Evolutionary conservation across 2,329 filamentous ascomycete species (phyloP).

Genomic region (Xylariaceae sp.): DNA sequence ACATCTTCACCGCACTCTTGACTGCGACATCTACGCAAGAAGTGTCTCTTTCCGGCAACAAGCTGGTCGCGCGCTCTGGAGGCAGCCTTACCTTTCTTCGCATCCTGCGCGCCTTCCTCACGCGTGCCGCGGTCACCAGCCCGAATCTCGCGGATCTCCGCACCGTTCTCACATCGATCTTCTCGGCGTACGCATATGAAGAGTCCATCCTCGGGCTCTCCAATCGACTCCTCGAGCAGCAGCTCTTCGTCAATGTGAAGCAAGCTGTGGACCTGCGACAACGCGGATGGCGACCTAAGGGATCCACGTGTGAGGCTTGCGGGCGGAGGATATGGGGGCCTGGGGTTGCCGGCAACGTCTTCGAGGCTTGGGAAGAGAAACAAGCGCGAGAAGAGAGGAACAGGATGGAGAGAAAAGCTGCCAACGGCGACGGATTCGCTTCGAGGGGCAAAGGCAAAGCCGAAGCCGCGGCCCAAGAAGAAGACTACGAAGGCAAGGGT

Average conservation of each 20-base stretch:
- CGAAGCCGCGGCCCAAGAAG: conserved; percentile 6
- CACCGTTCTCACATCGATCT: conserved; percentile 80
- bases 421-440: neutral
- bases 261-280: conserved; percentile 71
- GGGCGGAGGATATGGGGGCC: conserved; percentile 83
- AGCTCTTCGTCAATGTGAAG: conserved; percentile 78
- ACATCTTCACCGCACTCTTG: conserved; percentile 83
- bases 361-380: conserved; percentile 74
- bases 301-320: conserved; percentile 85
- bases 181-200: conserved; percentile 93
- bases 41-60: conserved; percentile 24
- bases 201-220: conserved; percentile 82
- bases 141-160: conserved; percentile 85
- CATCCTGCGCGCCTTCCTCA: conserved; percentile 83
- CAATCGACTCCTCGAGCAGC: conserved; percentile 81
- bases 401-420: conserved; percentile 39
- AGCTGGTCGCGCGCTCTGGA: conserved; percentile 33
- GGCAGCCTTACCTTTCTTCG: conserved; percentile 76
- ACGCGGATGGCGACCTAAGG: conserved; percentile 82
- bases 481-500: conserved; percentile 25
- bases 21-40: conserved; percentile 61
- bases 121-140: conserved; percentile 73
- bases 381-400: conserved; percentile 43
- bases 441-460: conserved; percentile 32
- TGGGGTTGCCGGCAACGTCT: conserved; percentile 71